Evolutionary conservation across 2,329 filamentous ascomycete genomes (phyloP), one percentile per base, ranked within the genome.

Genomic region (Fusarium sp.): DNA sequence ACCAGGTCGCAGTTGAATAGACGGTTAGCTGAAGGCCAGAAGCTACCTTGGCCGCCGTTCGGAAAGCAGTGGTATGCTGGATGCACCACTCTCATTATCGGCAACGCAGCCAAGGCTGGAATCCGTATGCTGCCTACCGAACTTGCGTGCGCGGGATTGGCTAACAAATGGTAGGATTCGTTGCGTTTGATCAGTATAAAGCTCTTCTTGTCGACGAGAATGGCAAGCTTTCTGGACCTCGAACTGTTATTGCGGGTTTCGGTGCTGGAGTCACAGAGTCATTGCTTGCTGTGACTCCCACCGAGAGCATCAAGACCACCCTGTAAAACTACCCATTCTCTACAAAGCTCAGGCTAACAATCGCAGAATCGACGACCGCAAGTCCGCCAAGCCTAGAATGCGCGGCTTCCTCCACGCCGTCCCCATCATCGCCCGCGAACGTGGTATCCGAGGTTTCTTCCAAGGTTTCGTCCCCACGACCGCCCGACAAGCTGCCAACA

Each of bases 231-330:
- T 94, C 92, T 6, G 95, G 96, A 0, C 94, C 95, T 16, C 88
- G 91, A 70, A 98, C 95, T 3, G 96, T 98, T 3, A 88, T 98
- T 61, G 94, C 94, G 39, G 96, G 96, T 5, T 97, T 99, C 77
- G 93, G 95, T 62, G 96, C 96, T 11, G 96, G 96, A 58, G 92
- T 97, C 52, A 98, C 95, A 5, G 96, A 99, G 83, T 97, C 93
- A 6, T 82, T 98, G 52, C 83, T 99, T 5, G 96, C 96, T 13
- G 96, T 99, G 33, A 99, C 96, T 33, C 96, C 96, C 0, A 98
- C 97, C 62, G 96, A 99, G 83, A 97, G 93, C 76, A 98, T 99
- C 82, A 99, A 99, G 85, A 99, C 96, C 50, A 97, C 97, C 73
- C 84, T 99, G 87, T 92, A 78, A 55, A 69, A 35, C n/a, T 1